Percentiles rank a stretch among this genome's conserved stretches.
phyloP scores from a whole-genome alignment of 148 eudicot species.

The Suaeda aralocaspica region DNA sequence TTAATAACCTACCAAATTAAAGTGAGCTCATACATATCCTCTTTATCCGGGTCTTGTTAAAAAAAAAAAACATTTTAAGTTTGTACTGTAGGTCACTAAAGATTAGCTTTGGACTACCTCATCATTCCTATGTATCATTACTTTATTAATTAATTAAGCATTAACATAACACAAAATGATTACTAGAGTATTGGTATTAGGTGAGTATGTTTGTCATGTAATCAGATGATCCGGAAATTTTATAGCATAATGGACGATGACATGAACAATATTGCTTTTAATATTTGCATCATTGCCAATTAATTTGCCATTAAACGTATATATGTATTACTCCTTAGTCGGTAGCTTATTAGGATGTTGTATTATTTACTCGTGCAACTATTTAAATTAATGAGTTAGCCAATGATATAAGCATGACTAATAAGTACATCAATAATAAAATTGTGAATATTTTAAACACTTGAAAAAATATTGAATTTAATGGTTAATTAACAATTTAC shows the following conservation, averaged over 20 bases:
- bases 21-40: not conserved
- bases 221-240: conserved; percentile 3
- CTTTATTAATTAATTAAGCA: too few species aligned
- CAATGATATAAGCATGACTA: too few species aligned
- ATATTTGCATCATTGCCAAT: too few species aligned
- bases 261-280: not conserved
- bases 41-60: not conserved
- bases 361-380: too few species aligned
- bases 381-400: too few species aligned
- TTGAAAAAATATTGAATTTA: too few species aligned
- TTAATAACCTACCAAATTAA: not conserved
- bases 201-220: not conserved
- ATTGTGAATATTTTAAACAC: too few species aligned
- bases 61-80: not conserved
- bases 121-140: not conserved
- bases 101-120: not conserved
- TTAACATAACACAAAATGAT: not conserved
- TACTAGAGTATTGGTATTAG: not conserved
- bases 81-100: not conserved
- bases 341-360: too few species aligned
- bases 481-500: too few species aligned
- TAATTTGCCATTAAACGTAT: too few species aligned
- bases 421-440: too few species aligned
- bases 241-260: not conserved
- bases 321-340: too few species aligned